phyloP scores from a whole-genome alignment of 345 rosid genomes.

The Euphorbia pulcherrima region DNA sequence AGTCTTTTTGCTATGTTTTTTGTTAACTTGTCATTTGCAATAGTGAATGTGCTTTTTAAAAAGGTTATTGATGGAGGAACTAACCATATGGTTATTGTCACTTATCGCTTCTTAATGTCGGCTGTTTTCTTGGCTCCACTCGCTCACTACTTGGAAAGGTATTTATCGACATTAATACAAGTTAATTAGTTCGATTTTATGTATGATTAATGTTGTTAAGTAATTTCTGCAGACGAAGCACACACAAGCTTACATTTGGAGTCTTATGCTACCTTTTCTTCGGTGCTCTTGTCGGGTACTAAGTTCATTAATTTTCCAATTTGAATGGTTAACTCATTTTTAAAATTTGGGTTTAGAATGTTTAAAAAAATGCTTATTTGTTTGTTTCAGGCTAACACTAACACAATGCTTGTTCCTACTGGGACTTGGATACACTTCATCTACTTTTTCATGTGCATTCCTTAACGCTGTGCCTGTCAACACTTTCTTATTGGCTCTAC shows the following conservation, averaged over 20 bases:
- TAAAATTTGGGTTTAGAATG: not conserved
- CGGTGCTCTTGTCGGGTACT: conserved; percentile 27
- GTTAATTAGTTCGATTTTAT: not conserved
- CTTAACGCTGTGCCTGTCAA: conserved; percentile 30
- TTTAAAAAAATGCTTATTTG: too few relatives aligned
- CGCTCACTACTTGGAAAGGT: conserved; percentile 30
- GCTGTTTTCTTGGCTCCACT: conserved; percentile 25
- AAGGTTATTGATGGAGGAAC: conserved; percentile 24
- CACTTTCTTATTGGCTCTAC: conserved; percentile 25
- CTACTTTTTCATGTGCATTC: conserved; percentile 26
- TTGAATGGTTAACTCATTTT: too few relatives aligned
- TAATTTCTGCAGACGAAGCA: conserved; percentile 22
- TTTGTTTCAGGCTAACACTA: conserved; percentile 22
- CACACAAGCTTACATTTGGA: conserved; percentile 23
- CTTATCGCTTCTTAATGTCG: conserved; percentile 19
- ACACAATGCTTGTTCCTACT: conserved; percentile 21
- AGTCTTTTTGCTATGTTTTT: conserved; percentile 15
- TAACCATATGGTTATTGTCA: conserved; percentile 23
- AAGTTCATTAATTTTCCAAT: not conserved
- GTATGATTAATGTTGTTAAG: not conserved
- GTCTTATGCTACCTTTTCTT: conserved; percentile 26
- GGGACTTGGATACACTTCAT: conserved; percentile 28
- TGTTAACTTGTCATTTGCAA: conserved; percentile 19
- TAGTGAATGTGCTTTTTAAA: conserved; percentile 26
- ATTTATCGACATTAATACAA: not conserved